These are phyloP conservation scores for Sugiyamaella americana DNA, from an alignment of 805 yeast species.

Conservation along the genomic window DNA sequence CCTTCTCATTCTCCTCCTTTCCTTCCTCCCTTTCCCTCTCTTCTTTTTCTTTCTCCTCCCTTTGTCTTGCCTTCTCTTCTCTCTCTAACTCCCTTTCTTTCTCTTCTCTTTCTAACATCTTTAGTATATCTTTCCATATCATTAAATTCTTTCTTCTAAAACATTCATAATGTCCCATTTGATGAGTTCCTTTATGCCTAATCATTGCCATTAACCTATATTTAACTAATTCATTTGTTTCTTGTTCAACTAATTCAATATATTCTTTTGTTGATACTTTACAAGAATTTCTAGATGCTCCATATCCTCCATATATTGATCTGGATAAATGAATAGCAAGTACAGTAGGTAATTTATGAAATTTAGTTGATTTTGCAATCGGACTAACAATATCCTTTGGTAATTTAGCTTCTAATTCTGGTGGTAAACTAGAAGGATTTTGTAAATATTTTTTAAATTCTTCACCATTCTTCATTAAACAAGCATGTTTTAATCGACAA, in stretches of 20 bases:
- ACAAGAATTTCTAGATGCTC: conserved; percentile 68
- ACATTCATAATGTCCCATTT: conserved; percentile 87
- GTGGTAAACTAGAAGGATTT: conserved; percentile 42
- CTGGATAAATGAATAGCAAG: conserved; percentile 81
- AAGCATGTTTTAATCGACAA: conserved; percentile 45
- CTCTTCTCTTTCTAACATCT: neutral
- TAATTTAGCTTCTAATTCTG: conserved; percentile 31
- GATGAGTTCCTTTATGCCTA: conserved; percentile 83
- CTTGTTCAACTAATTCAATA: conserved; percentile 35
- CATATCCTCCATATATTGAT: conserved; percentile 65
- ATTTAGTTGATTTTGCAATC: conserved; percentile 57
- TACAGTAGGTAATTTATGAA: conserved; percentile 62
- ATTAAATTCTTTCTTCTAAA: conserved; percentile 53
- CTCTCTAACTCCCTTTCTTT: neutral
- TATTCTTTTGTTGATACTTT: conserved; percentile 57
- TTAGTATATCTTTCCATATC: conserved; percentile 20
- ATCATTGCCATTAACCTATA: conserved; percentile 68
- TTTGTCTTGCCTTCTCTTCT: neutral
- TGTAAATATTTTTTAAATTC: conserved; percentile 41
- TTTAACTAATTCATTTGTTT: conserved; percentile 25
- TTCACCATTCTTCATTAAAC: neutral
- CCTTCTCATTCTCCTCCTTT: no score
- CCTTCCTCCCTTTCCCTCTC: no score
- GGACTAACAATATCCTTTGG: conserved; percentile 50
- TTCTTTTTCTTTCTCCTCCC: no score